Base-by-base conservation (phyloP, 2,329 filamentous ascomycete species). In the Penicillium fuscoglaucum region DNA sequence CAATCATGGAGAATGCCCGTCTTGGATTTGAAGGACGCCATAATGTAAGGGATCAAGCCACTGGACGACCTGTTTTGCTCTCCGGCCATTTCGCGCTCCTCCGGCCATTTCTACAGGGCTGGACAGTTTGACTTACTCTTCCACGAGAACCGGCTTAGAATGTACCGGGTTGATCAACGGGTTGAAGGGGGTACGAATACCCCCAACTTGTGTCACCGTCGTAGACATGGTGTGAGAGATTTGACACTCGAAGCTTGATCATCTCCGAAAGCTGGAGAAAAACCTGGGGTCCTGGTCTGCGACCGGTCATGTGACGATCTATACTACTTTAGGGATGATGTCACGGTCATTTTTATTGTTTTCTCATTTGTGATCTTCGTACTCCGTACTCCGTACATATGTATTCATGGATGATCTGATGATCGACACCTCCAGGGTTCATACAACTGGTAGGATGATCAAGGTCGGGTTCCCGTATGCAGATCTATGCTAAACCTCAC, bases 141-240 rank as follows among this genome's bases (percentile, higher is more conserved):
- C 76, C 29, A 82, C 76, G 31, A 79, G 68, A 13, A 84, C 79
- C 4, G 84, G 83, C 60, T 77, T 79, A 19, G 74, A 65, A 45
- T 77, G 69, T 47, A 80, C 74, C n/a, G 78, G 77, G 61, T 82
- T 81, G 63, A 84, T 80, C 53, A 85, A 71, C 1, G 83, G 82
- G 46, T 80, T 80, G 65, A 81, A 85, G 37, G 61, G 64, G 28
- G 66, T 63, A 39, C 66, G 69, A 24, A 54, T 43, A 44, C 61
- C 52, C 68, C 65, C 60, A 55, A 62, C 21, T 28, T 47, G 40
- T 51, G 60, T 57, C 15, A 58, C 49, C 13, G 44, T 29, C 49
- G 33, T 51, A 37, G 58, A 51, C 62, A 65, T 70, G 46, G 21
- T 56, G 48, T 56, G 48, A 26, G 8, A 12, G 29, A 21, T 10